These are phyloP conservation scores for Saccharomycopsis amapae DNA, from an alignment of 805 yeast genomes.

Conservation along the genomic window DNA sequence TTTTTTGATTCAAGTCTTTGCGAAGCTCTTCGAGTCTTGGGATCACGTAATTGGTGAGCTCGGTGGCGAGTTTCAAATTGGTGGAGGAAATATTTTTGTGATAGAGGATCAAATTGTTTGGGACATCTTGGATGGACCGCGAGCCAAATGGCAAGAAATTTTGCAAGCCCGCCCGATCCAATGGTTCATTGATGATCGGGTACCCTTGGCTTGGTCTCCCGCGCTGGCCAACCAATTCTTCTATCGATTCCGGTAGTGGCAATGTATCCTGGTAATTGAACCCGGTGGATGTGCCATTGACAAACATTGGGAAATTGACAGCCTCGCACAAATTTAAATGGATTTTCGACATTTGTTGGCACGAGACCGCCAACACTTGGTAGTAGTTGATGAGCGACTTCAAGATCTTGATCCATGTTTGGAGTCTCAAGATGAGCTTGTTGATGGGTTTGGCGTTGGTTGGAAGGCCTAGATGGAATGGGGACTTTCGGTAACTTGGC, in stretches of 20 bases:
- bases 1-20: constrained; percentile 31
- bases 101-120: constrained; percentile 52
- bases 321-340: constrained; percentile 18
- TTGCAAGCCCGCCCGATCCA: constrained; percentile 27
- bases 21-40: constrained; percentile 30
- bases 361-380: constrained; percentile 11
- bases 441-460: constrained; percentile 10
- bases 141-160: constrained; percentile 70
- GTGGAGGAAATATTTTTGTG: constrained; percentile 33
- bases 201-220: background rate
- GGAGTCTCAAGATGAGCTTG: constrained; percentile 13
- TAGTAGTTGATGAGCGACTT: constrained; percentile 14
- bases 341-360: constrained; percentile 13
- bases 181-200: constrained; percentile 9
- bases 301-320: constrained; percentile 32
- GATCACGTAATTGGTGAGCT: constrained; percentile 35
- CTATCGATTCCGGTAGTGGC: background rate
- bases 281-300: constrained; percentile 11
- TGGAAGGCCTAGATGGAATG: constrained; percentile 16
- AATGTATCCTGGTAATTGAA: constrained; percentile 17
- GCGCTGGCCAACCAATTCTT: background rate
- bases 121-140: constrained; percentile 78
- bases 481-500: constrained; percentile 10
- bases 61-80: constrained; percentile 44
- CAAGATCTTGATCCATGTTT: constrained; percentile 17